Percentiles rank a stretch among this genome's conserved stretches.
Evolutionary conservation across 306 rosid genomes (phyloP).

Genomic region (Lotus japonicus): DNA sequence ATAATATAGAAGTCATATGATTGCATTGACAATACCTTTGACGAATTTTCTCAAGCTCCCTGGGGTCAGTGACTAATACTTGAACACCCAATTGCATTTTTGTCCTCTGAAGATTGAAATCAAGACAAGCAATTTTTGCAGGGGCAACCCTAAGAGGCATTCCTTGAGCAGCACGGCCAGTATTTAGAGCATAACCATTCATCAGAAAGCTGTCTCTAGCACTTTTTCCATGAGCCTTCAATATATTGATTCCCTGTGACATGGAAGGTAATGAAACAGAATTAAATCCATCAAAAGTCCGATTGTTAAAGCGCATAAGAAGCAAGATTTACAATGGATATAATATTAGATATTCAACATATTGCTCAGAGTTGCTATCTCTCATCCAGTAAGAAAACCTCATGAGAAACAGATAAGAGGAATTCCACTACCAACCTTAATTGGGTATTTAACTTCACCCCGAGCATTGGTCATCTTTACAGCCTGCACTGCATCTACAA

Average conservation of each 20-base stretch:
- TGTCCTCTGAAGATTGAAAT: conserved; percentile 97
- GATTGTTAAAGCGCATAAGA: not conserved
- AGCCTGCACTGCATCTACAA: conserved; percentile 86
- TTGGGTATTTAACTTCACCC: conserved; percentile 90
- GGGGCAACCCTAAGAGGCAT: conserved; percentile 93
- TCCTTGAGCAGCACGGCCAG: conserved; percentile 98
- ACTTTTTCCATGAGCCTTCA: conserved; percentile 98
- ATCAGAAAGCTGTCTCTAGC: conserved; percentile 86
- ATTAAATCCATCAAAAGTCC: not conserved
- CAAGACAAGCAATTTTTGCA: conserved; percentile 92
- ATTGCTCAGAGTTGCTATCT: conserved; percentile 13
- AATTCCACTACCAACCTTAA: conserved; percentile 60
- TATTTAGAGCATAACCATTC: conserved; percentile 91
- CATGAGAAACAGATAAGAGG: not conserved
- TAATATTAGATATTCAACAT: not conserved
- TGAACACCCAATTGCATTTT: conserved; percentile 99
- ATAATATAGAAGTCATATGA: not conserved
- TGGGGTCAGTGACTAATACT: conserved; percentile 82
- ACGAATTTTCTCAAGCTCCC: conserved; percentile 96
- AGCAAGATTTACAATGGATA: not conserved
- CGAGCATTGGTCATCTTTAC: conserved; percentile 92
- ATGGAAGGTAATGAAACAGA: not conserved
- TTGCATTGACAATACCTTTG: conserved; percentile 49
- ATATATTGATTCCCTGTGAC: conserved; percentile 76
- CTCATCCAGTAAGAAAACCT: not conserved